Percentiles rank a stretch among this genome's conserved stretches.
phyloP scores from a whole-genome alignment of 2,329 filamentous ascomycete genomes.

The Ceratocystis harringtonii region DNA sequence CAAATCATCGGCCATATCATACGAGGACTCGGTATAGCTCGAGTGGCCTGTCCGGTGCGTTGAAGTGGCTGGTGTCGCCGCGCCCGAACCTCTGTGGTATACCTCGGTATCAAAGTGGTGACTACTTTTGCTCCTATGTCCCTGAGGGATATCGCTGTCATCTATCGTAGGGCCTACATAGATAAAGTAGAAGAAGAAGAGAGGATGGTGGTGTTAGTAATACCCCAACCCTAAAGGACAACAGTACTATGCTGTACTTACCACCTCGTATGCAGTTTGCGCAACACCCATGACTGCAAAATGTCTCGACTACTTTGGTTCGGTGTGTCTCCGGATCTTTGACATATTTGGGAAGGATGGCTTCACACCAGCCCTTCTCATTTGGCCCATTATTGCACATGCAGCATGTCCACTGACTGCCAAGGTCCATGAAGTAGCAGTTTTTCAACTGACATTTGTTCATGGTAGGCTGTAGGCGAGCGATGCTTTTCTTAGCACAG shows the following conservation, averaged over 20 bases:
- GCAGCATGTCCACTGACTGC: slow-evolving; percentile 40
- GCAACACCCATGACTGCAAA: slow-evolving; percentile 41
- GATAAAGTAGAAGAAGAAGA: background rate
- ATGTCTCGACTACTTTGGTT: slow-evolving; percentile 27
- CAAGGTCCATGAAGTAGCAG: slow-evolving; percentile 36
- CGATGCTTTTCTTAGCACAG: slow-evolving; percentile 35
- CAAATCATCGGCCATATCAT: background rate
- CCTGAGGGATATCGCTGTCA: background rate
- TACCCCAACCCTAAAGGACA: background rate
- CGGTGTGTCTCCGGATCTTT: slow-evolving; percentile 24
- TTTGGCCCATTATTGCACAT: slow-evolving; percentile 37
- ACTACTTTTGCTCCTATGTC: background rate
- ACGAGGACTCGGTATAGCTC: background rate
- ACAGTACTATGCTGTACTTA: slow-evolving; percentile 22
- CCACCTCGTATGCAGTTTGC: slow-evolving; percentile 32
- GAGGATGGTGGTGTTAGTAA: background rate
- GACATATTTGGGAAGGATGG: slow-evolving; percentile 23
- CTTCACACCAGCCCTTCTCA: slow-evolving; percentile 37
- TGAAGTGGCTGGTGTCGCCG: background rate
- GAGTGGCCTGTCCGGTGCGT: background rate
- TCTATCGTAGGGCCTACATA: background rate
- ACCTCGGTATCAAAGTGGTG: background rate
- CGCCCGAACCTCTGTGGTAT: background rate
- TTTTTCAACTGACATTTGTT: slow-evolving; percentile 34
- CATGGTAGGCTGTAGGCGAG: slow-evolving; percentile 30